These are phyloP conservation scores for Mycosphaerella sp. DNA, from an alignment of 2,329 filamentous ascomycete species.

Conservation along the genomic window DNA sequence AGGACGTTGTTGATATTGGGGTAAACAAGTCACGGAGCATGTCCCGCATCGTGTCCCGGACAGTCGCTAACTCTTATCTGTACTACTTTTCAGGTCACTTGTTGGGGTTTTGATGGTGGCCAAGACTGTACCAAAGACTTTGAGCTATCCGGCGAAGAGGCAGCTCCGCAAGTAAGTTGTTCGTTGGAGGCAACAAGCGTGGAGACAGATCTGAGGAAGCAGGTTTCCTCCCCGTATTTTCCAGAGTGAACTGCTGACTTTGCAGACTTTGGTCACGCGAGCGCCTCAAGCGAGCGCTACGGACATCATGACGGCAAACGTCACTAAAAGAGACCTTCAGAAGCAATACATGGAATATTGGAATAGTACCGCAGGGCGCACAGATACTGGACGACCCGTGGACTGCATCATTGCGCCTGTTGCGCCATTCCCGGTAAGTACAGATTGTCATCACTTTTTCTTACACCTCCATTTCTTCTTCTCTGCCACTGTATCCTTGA, in stretches of 20 bases:
- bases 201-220: too few relatives aligned
- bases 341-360: conserved; percentile 58
- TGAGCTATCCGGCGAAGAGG: conserved; percentile 50
- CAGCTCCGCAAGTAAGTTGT: conserved; percentile 32
- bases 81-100: conserved; percentile 15
- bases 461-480: too few relatives aligned
- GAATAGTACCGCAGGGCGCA: conserved; percentile 50
- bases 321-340: conserved; percentile 50
- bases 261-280: conserved; percentile 37
- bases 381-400: conserved; percentile 43
- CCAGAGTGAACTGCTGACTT: too few relatives aligned
- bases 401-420: conserved; percentile 51
- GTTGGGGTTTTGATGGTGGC: conserved; percentile 46
- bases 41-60: too few relatives aligned
- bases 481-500: too few relatives aligned
- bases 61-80: too few relatives aligned
- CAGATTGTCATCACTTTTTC: conserved; percentile 15
- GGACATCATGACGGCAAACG: conserved; percentile 45
- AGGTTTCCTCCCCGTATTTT: too few relatives aligned
- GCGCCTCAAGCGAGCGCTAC: conserved; percentile 36
- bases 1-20: conserved; percentile 32
- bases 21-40: conserved; percentile 5
- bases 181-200: too few relatives aligned
- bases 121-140: conserved; percentile 48
- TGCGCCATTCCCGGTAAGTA: conserved; percentile 42